Evolutionary conservation across 2,329 filamentous ascomycete genomes (phyloP).

Genomic region (Blastomyces gilchristii): DNA sequence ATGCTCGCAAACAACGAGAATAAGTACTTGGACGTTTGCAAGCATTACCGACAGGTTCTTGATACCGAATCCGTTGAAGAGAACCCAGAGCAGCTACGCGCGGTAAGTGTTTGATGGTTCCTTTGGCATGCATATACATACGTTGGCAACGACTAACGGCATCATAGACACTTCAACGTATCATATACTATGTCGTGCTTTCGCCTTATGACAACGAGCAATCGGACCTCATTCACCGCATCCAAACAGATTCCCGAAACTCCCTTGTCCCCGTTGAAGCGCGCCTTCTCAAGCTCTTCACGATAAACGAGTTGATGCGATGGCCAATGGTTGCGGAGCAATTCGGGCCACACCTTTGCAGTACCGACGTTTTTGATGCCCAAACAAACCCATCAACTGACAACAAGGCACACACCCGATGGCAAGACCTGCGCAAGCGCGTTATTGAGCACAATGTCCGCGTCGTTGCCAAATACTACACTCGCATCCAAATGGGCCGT

Average conservation of each 20-base stretch:
- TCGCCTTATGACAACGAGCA: conserved; percentile 98
- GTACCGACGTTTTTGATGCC: conserved; percentile 79
- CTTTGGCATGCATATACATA: conserved; percentile 12
- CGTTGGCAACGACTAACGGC: conserved; percentile 7
- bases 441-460: conserved; percentile 99
- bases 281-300: conserved; percentile 86
- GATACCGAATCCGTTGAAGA: conserved; percentile 94
- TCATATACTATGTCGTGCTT: conserved; percentile 96
- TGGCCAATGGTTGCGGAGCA: conserved; percentile 88
- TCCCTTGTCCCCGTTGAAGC: conserved; percentile 67
- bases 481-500: conserved; percentile 84
- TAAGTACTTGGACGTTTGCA: conserved; percentile 96
- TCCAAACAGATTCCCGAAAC: conserved; percentile 76
- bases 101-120: conserved; percentile 47
- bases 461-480: conserved; percentile 97
- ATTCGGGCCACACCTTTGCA: conserved; percentile 78
- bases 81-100: conserved; percentile 72
- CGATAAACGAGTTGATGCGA: conserved; percentile 91
- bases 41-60: conserved; percentile 92
- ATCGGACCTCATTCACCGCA: conserved; percentile 88
- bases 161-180: conserved; percentile 72
- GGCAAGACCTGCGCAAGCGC: conserved; percentile 91
- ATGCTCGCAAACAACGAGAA: conserved; percentile 89
- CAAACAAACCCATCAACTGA: conserved; percentile 50
- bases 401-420: conserved; percentile 71